These are phyloP conservation scores for Yamadazyma oceani DNA, from an alignment of 1,139 yeast species.

Conservation along the genomic window DNA sequence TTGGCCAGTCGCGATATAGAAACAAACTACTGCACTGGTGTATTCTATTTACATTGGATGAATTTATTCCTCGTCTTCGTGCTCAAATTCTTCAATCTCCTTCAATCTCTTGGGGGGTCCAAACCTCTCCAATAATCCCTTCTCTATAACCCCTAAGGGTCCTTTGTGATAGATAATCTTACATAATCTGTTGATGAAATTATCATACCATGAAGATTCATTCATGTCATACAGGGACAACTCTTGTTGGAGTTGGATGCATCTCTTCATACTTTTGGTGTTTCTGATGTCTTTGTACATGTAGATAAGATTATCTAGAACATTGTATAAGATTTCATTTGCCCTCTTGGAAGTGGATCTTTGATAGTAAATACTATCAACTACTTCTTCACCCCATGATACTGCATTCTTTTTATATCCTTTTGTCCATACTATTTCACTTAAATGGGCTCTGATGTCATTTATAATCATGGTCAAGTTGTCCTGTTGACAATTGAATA, in stretches of 20 bases:
- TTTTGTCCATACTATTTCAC: constrained; percentile 66
- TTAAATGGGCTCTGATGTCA: constrained; percentile 55
- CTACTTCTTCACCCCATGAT: constrained; percentile 61
- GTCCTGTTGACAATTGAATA: constrained; percentile 36
- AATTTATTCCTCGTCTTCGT: constrained; percentile 39
- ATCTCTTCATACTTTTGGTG: constrained; percentile 25
- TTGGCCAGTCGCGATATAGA: constrained; percentile 9
- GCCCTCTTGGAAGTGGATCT: constrained; percentile 30
- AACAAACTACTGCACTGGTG: too few relatives aligned
- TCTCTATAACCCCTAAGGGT: constrained; percentile 45
- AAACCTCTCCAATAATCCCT: constrained; percentile 40
- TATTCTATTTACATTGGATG: too few relatives aligned
- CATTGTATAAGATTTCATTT: constrained; percentile 31
- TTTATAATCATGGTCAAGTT: constrained; percentile 31
- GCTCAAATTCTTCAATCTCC: constrained; percentile 45
- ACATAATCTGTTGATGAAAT: constrained; percentile 34
- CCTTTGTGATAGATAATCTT: constrained; percentile 42
- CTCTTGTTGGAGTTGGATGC: constrained; percentile 26
- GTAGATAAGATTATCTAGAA: constrained; percentile 28
- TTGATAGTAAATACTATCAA: constrained; percentile 36
- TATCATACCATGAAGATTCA: constrained; percentile 35
- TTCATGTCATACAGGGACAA: constrained; percentile 22
- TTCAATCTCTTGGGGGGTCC: constrained; percentile 35
- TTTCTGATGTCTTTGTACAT: constrained; percentile 36
- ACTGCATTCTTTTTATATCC: constrained; percentile 55